phyloP scores from a whole-genome alignment of 2,329 filamentous ascomycete species.

The Apiospora kogelbergensis region DNA sequence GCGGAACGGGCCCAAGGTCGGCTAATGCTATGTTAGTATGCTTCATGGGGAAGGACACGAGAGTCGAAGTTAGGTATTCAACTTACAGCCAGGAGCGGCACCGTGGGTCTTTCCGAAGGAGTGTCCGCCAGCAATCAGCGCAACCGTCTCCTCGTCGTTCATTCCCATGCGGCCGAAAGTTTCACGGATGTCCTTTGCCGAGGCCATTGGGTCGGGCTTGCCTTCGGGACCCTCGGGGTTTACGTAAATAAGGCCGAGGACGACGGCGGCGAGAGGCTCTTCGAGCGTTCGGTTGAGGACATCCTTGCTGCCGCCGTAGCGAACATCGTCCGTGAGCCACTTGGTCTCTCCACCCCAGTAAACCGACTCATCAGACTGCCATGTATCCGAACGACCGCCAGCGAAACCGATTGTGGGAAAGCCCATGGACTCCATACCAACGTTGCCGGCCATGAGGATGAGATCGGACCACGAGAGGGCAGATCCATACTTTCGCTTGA shows the following conservation, averaged over 20 bases:
- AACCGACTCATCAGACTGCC: conserved; percentile 72
- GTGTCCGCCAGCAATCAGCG: conserved; percentile 77
- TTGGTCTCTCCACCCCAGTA: conserved; percentile 77
- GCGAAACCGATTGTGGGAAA: conserved; percentile 73
- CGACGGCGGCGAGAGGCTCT: conserved; percentile 64
- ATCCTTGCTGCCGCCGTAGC: conserved; percentile 53
- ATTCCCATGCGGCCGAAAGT: conserved; percentile 81
- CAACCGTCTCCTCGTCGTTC: conserved; percentile 80
- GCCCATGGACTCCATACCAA: conserved; percentile 75
- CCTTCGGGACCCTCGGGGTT: conserved; percentile 79
- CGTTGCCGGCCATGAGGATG: conserved; percentile 70
- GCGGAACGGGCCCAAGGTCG: conserved; percentile 67
- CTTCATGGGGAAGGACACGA: neutral
- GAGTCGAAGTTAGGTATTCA: neutral
- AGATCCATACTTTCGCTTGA: conserved; percentile 83
- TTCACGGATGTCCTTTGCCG: conserved; percentile 70
- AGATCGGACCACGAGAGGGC: conserved; percentile 82
- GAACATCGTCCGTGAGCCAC: conserved; percentile 74
- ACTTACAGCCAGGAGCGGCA: conserved; percentile 48
- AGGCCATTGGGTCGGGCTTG: conserved; percentile 66
- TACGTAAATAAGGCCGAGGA: conserved; percentile 81
- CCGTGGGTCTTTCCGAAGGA: conserved; percentile 81
- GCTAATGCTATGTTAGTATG: conserved; percentile 33
- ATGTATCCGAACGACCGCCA: conserved; percentile 70
- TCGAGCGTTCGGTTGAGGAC: conserved; percentile 65